phyloP scores from a whole-genome alignment of 1,284 basidiomycete species.

The Marasmius oreades region DNA sequence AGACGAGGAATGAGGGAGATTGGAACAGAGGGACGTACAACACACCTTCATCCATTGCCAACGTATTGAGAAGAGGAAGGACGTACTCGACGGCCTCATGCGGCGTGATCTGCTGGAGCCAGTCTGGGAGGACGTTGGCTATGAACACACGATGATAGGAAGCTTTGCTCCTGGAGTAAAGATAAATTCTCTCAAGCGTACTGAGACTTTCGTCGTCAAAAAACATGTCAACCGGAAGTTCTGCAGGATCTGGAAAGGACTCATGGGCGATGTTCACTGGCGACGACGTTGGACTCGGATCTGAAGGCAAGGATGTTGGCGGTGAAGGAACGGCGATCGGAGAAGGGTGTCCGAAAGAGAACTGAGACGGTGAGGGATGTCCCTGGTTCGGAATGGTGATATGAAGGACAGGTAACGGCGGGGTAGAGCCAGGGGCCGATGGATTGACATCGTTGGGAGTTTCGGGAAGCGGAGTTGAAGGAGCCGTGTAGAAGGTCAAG shows the following conservation, averaged over 20 bases:
- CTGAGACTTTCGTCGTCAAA: constrained; percentile 76
- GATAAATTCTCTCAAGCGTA: constrained; percentile 90
- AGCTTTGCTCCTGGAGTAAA: constrained; percentile 85
- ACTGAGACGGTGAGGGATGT: constrained; percentile 11
- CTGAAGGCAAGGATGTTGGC: constrained; percentile 13
- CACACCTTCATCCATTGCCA: constrained; percentile 86
- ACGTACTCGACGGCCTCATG: constrained; percentile 94
- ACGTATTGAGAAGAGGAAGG: constrained; percentile 81
- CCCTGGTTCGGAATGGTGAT: constrained; percentile 11
- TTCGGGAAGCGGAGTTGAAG: constrained; percentile 30
- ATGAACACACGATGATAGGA: constrained; percentile 86
- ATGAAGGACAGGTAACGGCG: constrained; percentile 19
- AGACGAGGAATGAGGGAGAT: constrained; percentile 12
- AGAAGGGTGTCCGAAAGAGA: constrained; percentile 10
- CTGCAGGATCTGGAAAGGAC: constrained; percentile 31
- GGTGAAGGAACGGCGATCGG: constrained; percentile 10
- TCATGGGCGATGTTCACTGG: constrained; percentile 29
- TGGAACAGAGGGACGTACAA: constrained; percentile 15
- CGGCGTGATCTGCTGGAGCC: constrained; percentile 75
- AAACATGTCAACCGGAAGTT: constrained; percentile 46
- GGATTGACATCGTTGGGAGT: constrained; percentile 10
- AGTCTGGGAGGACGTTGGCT: constrained; percentile 71
- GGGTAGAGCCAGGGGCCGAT: constrained; percentile 20
- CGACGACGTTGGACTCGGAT: constrained; percentile 1
- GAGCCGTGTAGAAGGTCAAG: constrained; percentile 34